Evolutionary conservation across 129 eudicot genomes (phyloP).

Genomic region (Sambucus nigra): DNA sequence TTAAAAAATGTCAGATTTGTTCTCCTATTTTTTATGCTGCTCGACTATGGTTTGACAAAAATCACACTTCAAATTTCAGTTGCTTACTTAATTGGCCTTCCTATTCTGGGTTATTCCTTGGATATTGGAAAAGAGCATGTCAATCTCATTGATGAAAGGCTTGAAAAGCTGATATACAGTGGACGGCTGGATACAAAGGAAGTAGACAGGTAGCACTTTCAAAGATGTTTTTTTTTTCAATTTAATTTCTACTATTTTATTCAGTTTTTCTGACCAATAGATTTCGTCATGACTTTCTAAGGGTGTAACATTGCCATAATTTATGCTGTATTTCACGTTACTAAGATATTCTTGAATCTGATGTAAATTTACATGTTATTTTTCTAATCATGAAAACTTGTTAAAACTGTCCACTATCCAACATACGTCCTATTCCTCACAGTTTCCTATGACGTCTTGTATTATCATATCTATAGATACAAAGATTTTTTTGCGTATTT

Average conservation of each 20-base stretch:
- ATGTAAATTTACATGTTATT: too few species aligned
- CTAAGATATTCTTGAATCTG: too few species aligned
- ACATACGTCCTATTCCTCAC: too few species aligned
- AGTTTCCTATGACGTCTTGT: too few species aligned
- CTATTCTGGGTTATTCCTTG: constrained; percentile 79
- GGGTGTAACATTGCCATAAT: too few species aligned
- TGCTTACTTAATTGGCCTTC: constrained; percentile 88
- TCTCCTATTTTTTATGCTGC: background rate
- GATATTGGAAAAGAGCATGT: constrained; percentile 98
- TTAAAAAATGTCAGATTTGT: too few species aligned
- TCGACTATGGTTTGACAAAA: background rate
- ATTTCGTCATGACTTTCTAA: background rate
- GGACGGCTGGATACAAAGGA: constrained; percentile 95
- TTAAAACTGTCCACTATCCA: too few species aligned
- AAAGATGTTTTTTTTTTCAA: background rate
- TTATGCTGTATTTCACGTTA: background rate
- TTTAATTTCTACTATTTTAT: background rate
- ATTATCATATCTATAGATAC: too few species aligned
- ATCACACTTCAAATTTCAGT: constrained; percentile 29
- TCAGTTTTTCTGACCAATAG: background rate
- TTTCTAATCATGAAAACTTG: too few species aligned
- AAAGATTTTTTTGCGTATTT: too few species aligned
- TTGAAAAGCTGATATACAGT: constrained; percentile 86
- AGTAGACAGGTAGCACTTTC: constrained; percentile 61
- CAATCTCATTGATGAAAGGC: constrained; percentile 70